These are phyloP conservation scores for Venturia oleaginea DNA, from an alignment of 2,329 filamentous ascomycete species.

Conservation along the genomic window DNA sequence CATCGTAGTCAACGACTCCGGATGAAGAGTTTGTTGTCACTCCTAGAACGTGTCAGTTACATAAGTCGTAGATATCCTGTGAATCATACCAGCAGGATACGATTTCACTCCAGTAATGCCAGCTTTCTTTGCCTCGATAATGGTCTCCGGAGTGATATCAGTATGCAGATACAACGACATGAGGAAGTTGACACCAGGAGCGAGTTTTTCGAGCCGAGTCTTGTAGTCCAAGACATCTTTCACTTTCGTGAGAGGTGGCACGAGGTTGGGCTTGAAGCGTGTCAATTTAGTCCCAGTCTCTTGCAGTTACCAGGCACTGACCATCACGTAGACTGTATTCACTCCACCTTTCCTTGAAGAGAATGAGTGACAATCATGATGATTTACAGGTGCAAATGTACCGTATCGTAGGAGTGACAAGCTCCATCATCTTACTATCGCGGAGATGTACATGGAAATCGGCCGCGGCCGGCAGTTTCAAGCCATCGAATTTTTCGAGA, in stretches of 20 bases:
- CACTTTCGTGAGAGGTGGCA: conserved; percentile 42
- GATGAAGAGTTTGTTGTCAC: conserved; percentile 53
- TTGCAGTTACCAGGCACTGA: conserved; percentile 20
- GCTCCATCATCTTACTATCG: conserved; percentile 43
- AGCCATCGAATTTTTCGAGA: conserved; percentile 33
- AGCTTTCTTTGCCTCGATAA: conserved; percentile 61
- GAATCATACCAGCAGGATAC: conserved; percentile 43
- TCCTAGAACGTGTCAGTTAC: conserved; percentile 3
- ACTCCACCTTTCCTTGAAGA: conserved; percentile 34
- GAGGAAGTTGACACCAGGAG: conserved; percentile 40
- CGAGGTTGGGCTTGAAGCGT: conserved; percentile 36
- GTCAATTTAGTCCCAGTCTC: conserved; percentile 9
- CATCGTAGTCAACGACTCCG: conserved; percentile 60
- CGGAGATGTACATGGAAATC: conserved; percentile 45
- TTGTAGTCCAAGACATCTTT: conserved; percentile 38
- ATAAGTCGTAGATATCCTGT: conserved; percentile 22
- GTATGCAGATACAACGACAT: conserved; percentile 45
- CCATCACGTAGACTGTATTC: conserved; percentile 47
- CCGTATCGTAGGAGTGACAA: conserved; percentile 42
- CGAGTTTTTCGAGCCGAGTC: conserved; percentile 33
- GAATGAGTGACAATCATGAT: background rate
- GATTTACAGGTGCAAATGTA: background rate
- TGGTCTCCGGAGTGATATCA: conserved; percentile 41
- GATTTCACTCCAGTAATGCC: conserved; percentile 67
- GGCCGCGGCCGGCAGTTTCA: conserved; percentile 40